Evolutionary conservation across 2,329 filamentous ascomycete genomes (phyloP).

Genomic region (Fusarium clavum): DNA sequence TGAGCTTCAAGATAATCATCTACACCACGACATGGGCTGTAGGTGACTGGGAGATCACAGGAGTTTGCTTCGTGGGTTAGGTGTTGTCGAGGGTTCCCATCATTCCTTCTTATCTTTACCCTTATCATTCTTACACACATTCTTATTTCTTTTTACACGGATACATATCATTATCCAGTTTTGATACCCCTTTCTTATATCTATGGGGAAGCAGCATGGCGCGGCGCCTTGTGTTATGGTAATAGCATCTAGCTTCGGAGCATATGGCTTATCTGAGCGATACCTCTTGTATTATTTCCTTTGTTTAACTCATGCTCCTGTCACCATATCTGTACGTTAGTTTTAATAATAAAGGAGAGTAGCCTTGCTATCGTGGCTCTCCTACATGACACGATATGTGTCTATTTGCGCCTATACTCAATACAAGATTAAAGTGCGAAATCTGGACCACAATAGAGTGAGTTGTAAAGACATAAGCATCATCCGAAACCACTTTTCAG

Average conservation of each 20-base stretch:
- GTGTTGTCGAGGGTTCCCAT: conserved; percentile 2
- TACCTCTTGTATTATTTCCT: conserved; percentile 15
- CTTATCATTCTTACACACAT: not conserved
- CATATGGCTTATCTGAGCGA: conserved; percentile 29
- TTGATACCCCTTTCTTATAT: conserved; percentile 45
- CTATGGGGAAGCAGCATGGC: conserved; percentile 37
- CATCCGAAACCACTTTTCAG: not conserved
- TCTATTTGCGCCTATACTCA: conserved; percentile 26
- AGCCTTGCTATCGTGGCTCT: conserved; percentile 5
- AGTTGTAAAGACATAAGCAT: not conserved
- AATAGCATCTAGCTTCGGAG: conserved; percentile 41
- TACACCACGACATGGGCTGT: not conserved
- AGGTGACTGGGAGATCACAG: not conserved
- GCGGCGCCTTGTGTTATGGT: conserved; percentile 33
- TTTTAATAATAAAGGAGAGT: conserved; percentile 31
- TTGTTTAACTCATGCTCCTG: conserved; percentile 17
- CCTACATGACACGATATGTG: conserved; percentile 8
- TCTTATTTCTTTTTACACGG: conserved; percentile 14
- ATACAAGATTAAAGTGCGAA: conserved; percentile 17
- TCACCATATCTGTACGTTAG: conserved; percentile 23
- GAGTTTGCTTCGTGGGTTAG: conserved; percentile 19
- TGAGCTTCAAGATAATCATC: conserved; percentile 49
- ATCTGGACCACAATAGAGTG: not conserved
- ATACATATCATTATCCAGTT: conserved; percentile 29
- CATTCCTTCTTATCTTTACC: conserved; percentile 11